Evolutionary conservation across 176 grass and related monocot genomes (phyloP).

Genomic region (Microstegium vimineum): DNA sequence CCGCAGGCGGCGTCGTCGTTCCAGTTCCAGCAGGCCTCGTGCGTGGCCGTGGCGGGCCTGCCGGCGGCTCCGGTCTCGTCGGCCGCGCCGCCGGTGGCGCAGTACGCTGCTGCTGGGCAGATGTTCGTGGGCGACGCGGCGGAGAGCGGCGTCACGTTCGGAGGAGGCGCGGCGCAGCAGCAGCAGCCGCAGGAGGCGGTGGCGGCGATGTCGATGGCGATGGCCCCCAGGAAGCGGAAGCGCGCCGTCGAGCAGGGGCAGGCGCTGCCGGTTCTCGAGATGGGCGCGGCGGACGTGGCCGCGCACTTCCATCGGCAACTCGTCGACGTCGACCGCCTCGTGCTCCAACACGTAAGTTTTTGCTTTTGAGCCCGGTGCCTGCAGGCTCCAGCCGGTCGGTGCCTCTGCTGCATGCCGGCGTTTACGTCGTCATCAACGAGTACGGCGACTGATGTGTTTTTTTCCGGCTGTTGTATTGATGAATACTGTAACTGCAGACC

Average conservation of each 20-base stretch:
- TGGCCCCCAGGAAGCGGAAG: slow-evolving; percentile 32
- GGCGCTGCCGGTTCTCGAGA: neutral
- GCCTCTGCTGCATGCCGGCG: neutral
- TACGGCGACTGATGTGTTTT: neutral
- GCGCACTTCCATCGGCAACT: slow-evolving; percentile 43
- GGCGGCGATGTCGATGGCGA: neutral
- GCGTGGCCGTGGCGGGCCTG: neutral
- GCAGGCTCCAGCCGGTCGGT: no score
- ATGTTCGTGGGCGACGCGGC: slow-evolving; percentile 19
- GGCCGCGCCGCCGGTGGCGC: neutral
- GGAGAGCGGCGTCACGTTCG: slow-evolving; percentile 45
- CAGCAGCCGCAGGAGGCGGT: neutral
- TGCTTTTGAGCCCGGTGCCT: no score
- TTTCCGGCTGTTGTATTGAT: neutral
- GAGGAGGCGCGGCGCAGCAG: neutral
- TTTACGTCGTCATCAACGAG: no score
- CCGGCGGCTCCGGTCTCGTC: neutral
- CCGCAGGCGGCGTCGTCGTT: neutral
- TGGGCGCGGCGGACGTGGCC: slow-evolving; percentile 9
- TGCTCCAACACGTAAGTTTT: slow-evolving; percentile 55
- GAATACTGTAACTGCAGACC: slow-evolving; percentile 37
- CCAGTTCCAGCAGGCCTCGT: neutral
- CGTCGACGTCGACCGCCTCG: slow-evolving; percentile 53
- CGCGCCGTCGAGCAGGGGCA: neutral
- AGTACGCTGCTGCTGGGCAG: neutral